Evolutionary conservation across 495 filamentous ascomycete genomes (phyloP).

Genomic region (Talaromyces ruber): DNA sequence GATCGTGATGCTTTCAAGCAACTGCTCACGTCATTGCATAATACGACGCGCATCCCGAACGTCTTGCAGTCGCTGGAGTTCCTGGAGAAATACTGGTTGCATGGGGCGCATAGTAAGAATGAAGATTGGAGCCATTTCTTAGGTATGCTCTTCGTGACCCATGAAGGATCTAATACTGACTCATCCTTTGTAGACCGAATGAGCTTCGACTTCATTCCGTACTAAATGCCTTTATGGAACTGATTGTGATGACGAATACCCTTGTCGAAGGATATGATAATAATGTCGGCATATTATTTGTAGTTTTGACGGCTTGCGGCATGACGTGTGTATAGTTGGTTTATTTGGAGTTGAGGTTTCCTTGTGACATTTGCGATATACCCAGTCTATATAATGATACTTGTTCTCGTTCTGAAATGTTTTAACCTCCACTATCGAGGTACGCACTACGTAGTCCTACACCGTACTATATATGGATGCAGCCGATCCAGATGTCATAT

Average conservation of each 20-base stretch:
- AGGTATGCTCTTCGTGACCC: conserved; percentile 17
- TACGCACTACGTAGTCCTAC: not conserved
- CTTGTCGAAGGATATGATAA: not conserved
- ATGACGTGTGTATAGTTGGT: not conserved
- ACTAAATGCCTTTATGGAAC: conserved; percentile 12
- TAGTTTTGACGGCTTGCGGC: not conserved
- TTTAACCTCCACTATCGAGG: not conserved
- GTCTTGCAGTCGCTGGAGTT: conserved; percentile 38
- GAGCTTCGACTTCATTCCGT: conserved; percentile 40
- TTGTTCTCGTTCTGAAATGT: not conserved
- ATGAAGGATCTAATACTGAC: conserved; percentile 9
- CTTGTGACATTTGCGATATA: not conserved
- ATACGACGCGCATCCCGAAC: conserved; percentile 38
- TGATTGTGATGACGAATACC: not conserved
- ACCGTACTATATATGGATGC: not conserved
- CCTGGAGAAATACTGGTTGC: conserved; percentile 34
- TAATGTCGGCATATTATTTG: not conserved
- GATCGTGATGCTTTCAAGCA: conserved; percentile 30
- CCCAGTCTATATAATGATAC: not conserved
- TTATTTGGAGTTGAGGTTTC: not conserved
- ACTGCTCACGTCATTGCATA: conserved; percentile 27
- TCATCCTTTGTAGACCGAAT: conserved; percentile 26
- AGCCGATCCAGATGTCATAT: not conserved
- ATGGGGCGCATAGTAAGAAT: conserved; percentile 25
- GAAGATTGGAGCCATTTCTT: conserved; percentile 39